Evolutionary conservation across 257 asterid species (phyloP).

Genomic region (Solanum paucissectum): DNA sequence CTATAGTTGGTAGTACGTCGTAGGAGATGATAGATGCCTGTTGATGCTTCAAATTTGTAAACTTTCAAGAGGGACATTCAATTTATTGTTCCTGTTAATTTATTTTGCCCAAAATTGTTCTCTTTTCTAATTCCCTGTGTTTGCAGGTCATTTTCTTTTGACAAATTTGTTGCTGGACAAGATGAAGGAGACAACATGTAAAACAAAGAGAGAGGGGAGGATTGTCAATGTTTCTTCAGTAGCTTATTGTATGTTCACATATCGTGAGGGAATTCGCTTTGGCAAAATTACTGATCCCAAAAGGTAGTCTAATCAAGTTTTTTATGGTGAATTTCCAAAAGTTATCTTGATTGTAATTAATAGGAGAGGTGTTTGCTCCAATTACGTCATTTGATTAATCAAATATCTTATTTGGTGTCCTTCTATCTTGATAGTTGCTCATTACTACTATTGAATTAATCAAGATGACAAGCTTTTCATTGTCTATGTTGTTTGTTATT

Average conservation of each 20-base stretch:
- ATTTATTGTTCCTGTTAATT: not conserved
- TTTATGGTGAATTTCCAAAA: not conserved
- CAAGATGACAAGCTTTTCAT: not conserved
- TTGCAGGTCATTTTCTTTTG: conserved; percentile 86
- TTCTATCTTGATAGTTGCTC: not conserved
- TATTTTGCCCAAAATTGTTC: not conserved
- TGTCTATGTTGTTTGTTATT: not conserved
- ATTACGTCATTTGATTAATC: not conserved
- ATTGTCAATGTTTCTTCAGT: conserved; percentile 69
- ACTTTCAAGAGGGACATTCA: not conserved
- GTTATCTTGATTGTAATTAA: not conserved
- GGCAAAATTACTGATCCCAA: conserved; percentile 43
- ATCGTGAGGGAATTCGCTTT: conserved; percentile 57
- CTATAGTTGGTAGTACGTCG: not conserved
- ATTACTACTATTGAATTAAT: not conserved
- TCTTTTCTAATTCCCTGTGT: not conserved
- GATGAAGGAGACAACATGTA: conserved; percentile 57
- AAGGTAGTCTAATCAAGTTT: conserved; percentile 21
- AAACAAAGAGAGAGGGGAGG: conserved; percentile 65
- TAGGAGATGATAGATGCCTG: not conserved
- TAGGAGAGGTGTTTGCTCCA: not conserved
- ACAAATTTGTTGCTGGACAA: conserved; percentile 60
- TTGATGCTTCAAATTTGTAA: not conserved
- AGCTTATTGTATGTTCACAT: conserved; percentile 36
- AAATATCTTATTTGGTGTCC: not conserved